Percentiles rank a stretch among this genome's conserved stretches.
Conservation (phyloP, 2,329 filamentous ascomycete genomes). For the Ascosphaera acerosa region DNA sequence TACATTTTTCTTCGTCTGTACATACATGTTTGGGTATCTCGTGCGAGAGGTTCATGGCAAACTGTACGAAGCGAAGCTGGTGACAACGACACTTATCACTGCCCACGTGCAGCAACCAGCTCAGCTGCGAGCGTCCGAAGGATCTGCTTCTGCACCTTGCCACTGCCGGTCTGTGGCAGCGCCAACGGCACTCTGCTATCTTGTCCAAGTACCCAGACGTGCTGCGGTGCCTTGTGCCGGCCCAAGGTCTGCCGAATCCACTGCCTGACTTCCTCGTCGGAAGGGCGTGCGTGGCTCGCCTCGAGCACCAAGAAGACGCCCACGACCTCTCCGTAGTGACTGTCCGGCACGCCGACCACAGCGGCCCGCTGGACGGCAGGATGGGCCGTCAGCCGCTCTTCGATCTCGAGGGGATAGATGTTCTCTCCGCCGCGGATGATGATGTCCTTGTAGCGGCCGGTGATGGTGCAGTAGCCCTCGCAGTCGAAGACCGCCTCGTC, state of each 20-base stretch:
- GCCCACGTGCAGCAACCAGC: too few relatives aligned
- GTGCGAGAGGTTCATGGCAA: too few relatives aligned
- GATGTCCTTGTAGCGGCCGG: constrained; percentile 54
- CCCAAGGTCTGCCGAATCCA: constrained; percentile 39
- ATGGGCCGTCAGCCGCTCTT: constrained; percentile 43
- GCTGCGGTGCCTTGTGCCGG: constrained; percentile 40
- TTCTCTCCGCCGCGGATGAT: constrained; percentile 56
- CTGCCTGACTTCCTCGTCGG: constrained; percentile 29
- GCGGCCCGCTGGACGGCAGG: constrained; percentile 36
- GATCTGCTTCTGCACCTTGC: constrained; percentile 40
- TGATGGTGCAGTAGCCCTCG: constrained; percentile 45
- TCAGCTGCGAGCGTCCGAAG: constrained; percentile 25
- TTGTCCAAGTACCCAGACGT: constrained; percentile 53
- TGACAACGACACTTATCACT: too few relatives aligned
- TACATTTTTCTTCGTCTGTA: too few relatives aligned
- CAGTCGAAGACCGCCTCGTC: constrained; percentile 28
- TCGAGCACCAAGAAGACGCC: constrained; percentile 30
- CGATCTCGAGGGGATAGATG: constrained; percentile 48
- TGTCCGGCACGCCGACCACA: constrained; percentile 42
- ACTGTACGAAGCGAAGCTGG: too few relatives aligned
- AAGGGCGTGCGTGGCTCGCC: constrained; percentile 15
- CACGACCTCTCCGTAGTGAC: constrained; percentile 50
- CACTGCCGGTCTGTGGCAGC: constrained; percentile 43
- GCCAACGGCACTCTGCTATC: constrained; percentile 23
- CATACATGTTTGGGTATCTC: too few relatives aligned